Evolutionary conservation across 2,329 filamentous ascomycete species (phyloP).

Genomic region (Diaporthe sp.): DNA sequence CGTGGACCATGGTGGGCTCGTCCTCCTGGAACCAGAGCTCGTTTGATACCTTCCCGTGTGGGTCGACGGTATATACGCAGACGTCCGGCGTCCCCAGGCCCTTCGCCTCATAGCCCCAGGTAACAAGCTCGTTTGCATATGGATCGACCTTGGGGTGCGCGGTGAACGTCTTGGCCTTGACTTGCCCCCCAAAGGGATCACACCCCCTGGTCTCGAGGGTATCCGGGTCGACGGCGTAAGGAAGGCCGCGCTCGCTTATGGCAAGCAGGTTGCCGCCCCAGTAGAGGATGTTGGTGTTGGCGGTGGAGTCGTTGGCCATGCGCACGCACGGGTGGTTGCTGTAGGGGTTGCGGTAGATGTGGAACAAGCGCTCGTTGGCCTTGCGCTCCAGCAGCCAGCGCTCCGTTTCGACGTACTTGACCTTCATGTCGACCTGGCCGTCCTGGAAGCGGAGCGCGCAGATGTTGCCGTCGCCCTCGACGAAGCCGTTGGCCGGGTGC

Average conservation of each 20-base stretch:
- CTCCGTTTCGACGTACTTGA: constrained; percentile 55
- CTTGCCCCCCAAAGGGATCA: constrained; percentile 57
- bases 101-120: constrained; percentile 56
- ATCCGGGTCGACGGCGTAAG: constrained; percentile 55
- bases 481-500: constrained; percentile 31
- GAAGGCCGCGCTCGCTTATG: constrained; percentile 61
- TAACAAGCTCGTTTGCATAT: constrained; percentile 53
- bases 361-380: constrained; percentile 50
- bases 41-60: constrained; percentile 48
- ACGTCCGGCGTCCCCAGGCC: constrained; percentile 55
- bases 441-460: constrained; percentile 51
- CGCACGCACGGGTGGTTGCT: constrained; percentile 52
- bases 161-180: constrained; percentile 53
- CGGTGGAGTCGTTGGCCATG: constrained; percentile 48
- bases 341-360: constrained; percentile 55
- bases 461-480: constrained; percentile 54
- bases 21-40: constrained; percentile 47
- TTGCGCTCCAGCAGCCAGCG: constrained; percentile 53
- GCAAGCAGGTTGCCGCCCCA: constrained; percentile 62
- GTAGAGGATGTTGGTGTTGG: constrained; percentile 66
- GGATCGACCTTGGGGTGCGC: constrained; percentile 59
- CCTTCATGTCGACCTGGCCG: constrained; percentile 50
- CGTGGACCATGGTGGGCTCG: constrained; percentile 55
- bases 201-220: constrained; percentile 56
- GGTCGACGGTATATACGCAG: constrained; percentile 49